These are phyloP conservation scores for Mycena olivaceomarginata DNA, from an alignment of 768 basidiomycete species.

Conservation along the genomic window DNA sequence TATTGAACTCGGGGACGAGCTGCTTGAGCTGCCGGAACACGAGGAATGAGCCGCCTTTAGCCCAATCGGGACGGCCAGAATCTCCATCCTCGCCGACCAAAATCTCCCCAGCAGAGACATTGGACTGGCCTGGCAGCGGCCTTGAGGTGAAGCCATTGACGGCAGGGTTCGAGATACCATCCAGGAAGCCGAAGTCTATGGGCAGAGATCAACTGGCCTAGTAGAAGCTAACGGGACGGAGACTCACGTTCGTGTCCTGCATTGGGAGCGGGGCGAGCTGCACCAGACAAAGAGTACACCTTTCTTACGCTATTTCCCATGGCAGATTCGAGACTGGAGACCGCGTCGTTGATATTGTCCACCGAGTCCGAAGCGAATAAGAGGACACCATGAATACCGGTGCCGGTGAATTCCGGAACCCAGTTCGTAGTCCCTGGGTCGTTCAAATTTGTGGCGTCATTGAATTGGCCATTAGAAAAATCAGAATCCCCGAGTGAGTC, in stretches of 20 bases:
- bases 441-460: background rate
- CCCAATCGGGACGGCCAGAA: slow-evolving; percentile 45
- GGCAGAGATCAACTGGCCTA: too few relatives aligned
- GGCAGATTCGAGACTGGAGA: slow-evolving; percentile 32
- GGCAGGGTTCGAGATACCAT: slow-evolving; percentile 40
- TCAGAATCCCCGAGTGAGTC: slow-evolving; percentile 28
- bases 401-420: slow-evolving; percentile 39
- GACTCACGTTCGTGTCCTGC: slow-evolving; percentile 53
- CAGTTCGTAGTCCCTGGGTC: slow-evolving; percentile 35
- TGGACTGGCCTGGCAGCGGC: slow-evolving; percentile 38
- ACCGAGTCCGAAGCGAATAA: slow-evolving; percentile 35
- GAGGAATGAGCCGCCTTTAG: slow-evolving; percentile 56
- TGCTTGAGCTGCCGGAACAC: slow-evolving; percentile 50
- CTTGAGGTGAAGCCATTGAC: slow-evolving; percentile 34
- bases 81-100: slow-evolving; percentile 52
- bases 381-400: slow-evolving; percentile 43
- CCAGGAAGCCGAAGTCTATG: slow-evolving; percentile 47
- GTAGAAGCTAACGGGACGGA: too few relatives aligned
- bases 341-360: background rate
- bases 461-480: slow-evolving; percentile 24
- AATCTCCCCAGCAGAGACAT: slow-evolving; percentile 42
- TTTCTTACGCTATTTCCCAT: slow-evolving; percentile 40
- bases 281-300: slow-evolving; percentile 41
- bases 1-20: slow-evolving; percentile 57
- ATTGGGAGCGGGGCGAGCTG: slow-evolving; percentile 47